Evolutionary conservation across 345 rosid genomes (phyloP).

Genomic region (Fremontodendron californicum): DNA sequence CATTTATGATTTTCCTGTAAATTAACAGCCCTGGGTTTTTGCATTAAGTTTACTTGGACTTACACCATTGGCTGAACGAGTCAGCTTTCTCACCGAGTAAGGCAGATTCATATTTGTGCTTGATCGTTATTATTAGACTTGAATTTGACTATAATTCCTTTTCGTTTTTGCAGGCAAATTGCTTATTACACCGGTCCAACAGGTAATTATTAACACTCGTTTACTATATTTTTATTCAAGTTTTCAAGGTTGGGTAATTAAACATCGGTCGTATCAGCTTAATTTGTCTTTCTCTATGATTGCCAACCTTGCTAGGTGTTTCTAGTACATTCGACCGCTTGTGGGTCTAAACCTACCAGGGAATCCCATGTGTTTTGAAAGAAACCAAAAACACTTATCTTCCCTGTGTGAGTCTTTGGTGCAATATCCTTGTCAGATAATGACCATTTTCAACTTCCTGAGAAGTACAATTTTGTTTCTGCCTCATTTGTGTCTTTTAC

Average conservation of each 20-base stretch:
- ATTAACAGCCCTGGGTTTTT: conserved; percentile 73
- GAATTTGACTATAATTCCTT: not conserved
- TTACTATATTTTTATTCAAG: not conserved
- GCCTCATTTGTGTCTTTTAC: not conserved
- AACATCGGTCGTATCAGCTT: not conserved
- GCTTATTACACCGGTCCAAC: conserved; percentile 86
- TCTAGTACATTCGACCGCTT: not conserved
- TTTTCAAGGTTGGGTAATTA: not conserved
- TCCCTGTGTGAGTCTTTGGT: not conserved
- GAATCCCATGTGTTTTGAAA: too few relatives aligned
- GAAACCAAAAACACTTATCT: not conserved
- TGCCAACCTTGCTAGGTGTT: not conserved
- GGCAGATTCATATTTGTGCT: not conserved
- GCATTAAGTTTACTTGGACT: conserved; percentile 80
- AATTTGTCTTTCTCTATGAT: not conserved
- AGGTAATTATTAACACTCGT: conserved; percentile 39
- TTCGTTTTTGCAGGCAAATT: conserved; percentile 61
- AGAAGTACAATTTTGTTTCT: not conserved
- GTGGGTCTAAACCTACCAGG: not conserved
- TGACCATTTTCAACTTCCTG: not conserved
- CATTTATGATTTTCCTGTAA: conserved; percentile 4
- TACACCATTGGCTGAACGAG: conserved; percentile 86
- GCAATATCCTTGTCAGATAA: not conserved
- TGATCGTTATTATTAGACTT: not conserved
- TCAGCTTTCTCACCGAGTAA: conserved; percentile 96